Percentiles rank a stretch among this genome's conserved stretches.
phyloP scores from a whole-genome alignment of 2,329 filamentous ascomycete genomes.

The Hypoxylon rubiginosum region DNA sequence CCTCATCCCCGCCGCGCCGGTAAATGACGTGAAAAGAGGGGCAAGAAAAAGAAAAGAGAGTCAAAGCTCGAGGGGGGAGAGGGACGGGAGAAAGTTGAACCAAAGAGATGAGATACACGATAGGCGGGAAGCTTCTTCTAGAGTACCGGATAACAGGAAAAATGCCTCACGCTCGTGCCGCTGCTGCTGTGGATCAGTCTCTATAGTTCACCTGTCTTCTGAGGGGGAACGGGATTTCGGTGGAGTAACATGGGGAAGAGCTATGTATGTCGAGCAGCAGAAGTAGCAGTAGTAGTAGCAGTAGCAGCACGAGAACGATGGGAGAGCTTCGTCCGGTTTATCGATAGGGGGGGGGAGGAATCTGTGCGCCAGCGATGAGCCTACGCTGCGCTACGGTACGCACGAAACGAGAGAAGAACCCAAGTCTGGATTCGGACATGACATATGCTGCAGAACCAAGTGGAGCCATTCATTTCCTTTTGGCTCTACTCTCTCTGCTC shows the following conservation, averaged over 20 bases:
- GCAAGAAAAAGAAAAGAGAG: background rate
- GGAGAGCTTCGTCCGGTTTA: conserved; percentile 1
- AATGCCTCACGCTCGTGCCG: conserved; percentile 1
- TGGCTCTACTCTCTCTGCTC: background rate
- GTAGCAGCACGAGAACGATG: background rate
- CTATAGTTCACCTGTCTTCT: background rate
- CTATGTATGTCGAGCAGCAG: background rate
- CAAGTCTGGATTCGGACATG: background rate
- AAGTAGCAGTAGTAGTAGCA: background rate
- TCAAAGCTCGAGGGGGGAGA: conserved; percentile 7
- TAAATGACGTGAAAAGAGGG: conserved; percentile 38
- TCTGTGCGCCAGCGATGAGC: background rate
- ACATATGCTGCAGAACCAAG: conserved; percentile 9
- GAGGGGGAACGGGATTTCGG: background rate
- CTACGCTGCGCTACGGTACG: background rate
- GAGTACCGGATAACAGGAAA: background rate
- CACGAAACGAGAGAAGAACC: background rate
- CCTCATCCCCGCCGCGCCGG: conserved; percentile 15
- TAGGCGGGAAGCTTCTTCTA: background rate
- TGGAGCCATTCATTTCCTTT: conserved; percentile 10
- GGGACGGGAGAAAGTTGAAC: background rate
- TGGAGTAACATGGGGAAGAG: conserved; percentile 2
- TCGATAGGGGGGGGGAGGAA: background rate
- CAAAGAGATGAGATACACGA: background rate
- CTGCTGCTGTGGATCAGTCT: background rate